A percentile compares a stretch with the other conserved stretches of the same genome.
These are phyloP conservation scores for Talaromyces sp. DNA, from an alignment of 2,329 filamentous ascomycete genomes.

Conservation along the genomic window DNA sequence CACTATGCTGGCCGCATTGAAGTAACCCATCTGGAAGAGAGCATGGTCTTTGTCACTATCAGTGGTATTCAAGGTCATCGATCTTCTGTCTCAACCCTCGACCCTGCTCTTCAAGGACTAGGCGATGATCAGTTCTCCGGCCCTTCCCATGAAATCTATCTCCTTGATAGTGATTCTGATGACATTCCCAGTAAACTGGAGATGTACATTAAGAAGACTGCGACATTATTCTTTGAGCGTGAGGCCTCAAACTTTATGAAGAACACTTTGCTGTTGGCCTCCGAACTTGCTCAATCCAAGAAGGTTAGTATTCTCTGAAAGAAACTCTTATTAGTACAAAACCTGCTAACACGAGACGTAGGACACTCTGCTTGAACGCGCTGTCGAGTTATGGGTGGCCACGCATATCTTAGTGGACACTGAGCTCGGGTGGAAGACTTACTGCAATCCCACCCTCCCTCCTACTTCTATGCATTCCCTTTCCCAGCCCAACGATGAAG, in stretches of 20 bases:
- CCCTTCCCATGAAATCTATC: constrained; percentile 46
- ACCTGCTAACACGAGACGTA: background rate
- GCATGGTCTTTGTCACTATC: constrained; percentile 53
- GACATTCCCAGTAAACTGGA: constrained; percentile 57
- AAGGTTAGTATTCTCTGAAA: constrained; percentile 30
- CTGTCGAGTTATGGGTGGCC: constrained; percentile 59
- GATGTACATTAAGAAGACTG: constrained; percentile 55
- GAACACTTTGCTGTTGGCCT: constrained; percentile 48
- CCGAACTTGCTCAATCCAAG: constrained; percentile 41
- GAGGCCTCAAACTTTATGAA: constrained; percentile 57
- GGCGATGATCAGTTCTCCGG: constrained; percentile 44
- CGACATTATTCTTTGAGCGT: constrained; percentile 49
- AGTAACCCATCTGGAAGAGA: constrained; percentile 58
- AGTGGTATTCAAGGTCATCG: constrained; percentile 44
- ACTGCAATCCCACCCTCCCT: constrained; percentile 48
- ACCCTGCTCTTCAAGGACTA: constrained; percentile 46
- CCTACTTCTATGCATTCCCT: constrained; percentile 41
- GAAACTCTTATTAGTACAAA: constrained; percentile 4
- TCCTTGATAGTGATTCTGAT: constrained; percentile 54
- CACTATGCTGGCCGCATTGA: constrained; percentile 57
- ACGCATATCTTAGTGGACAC: constrained; percentile 58
- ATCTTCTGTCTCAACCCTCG: constrained; percentile 38
- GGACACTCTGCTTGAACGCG: constrained; percentile 45
- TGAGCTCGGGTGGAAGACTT: constrained; percentile 53
- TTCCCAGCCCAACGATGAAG: constrained; percentile 43